Base-by-base conservation (phyloP, 2,329 filamentous ascomycete genomes). In the Aureobasidium pullulans region DNA sequence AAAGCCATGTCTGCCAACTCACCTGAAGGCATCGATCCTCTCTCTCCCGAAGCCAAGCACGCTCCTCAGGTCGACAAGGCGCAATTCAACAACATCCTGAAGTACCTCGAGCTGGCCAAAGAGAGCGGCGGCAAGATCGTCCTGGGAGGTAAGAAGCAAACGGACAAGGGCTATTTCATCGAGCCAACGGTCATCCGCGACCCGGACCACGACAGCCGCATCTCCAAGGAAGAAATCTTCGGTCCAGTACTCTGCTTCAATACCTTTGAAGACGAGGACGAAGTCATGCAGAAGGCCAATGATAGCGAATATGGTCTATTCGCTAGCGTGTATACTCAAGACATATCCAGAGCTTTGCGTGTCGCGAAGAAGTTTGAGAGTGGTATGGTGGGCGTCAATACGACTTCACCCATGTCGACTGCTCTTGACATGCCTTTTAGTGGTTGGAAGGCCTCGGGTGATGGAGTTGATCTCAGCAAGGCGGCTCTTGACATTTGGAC, bases 391-490 rank as follows among this genome's bases (percentile, higher is more conserved):
- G 61, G 61, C 16, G 50, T 67, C 57, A 67, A 67, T 64, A 57
- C 50, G 2, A 73, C 71, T 46, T 68, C 76, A 46, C 73, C 69
- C 47, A 67, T 76, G 49, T 73, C 69, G 59, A 62, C 73, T 16
- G 66, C 70, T 59, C 74, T 76, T 59, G 64, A 76, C 42, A 69
- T 72, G 3, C 79, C 80, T 0, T 81, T 82, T 64, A 79, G 79
- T 32, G 79, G 80, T 7, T 73, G 64, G 53, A 82, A 81, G 71
- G 72, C 78, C 67, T 77, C 73, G 60, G 80, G 80, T 0, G 62
- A 77, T 15, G 79, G 80, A 2, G 68, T 78, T 3, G 80, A 82
- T 67, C 75, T 75, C 54, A 78, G 75, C 19, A 46, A 54, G 39
- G 61, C 62, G 39, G 64, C 63, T 32, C 54, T 68, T 46, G 66